These are phyloP conservation scores for Abortiporus biennis DNA, from an alignment of 1,284 basidiomycete genomes.

Conservation along the genomic window DNA sequence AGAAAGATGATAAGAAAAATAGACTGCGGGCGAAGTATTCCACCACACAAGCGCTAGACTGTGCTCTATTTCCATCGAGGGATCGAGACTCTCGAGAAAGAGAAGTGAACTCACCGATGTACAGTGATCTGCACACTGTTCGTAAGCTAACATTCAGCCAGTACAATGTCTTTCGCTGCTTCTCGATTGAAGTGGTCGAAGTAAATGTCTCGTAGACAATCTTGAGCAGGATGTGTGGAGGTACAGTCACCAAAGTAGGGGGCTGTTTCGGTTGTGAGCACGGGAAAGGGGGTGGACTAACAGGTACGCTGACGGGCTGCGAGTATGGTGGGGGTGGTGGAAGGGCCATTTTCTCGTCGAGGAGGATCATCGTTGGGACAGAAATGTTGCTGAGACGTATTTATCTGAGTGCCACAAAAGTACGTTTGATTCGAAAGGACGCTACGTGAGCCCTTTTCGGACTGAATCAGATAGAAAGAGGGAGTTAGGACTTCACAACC, in stretches of 20 bases:
- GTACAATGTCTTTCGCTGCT: constrained; percentile 58
- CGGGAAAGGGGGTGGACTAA: constrained; percentile 27
- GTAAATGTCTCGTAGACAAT: constrained; percentile 60
- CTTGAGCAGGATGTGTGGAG: constrained; percentile 52
- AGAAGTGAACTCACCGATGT: constrained; percentile 42
- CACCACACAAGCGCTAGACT: not conserved
- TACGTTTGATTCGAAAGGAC: too few relatives aligned
- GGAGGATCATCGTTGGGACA: constrained; percentile 33
- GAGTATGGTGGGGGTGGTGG: constrained; percentile 39
- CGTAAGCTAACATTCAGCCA: constrained; percentile 62
- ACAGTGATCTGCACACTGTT: constrained; percentile 58
- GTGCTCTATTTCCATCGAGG: too few relatives aligned
- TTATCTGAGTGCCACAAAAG: not conserved
- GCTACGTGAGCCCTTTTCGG: too few relatives aligned
- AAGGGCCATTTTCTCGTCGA: constrained; percentile 43
- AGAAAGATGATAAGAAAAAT: not conserved
- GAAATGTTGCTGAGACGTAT: not conserved
- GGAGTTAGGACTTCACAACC: too few relatives aligned
- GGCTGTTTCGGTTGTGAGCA: constrained; percentile 8
- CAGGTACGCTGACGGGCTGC: constrained; percentile 14
- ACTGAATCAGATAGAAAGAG: too few relatives aligned
- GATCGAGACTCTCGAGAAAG: not conserved
- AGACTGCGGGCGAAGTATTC: not conserved
- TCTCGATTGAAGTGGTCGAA: constrained; percentile 34
- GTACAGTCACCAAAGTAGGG: constrained; percentile 34